Evolutionary conservation across 169 alveolate genomes (phyloP).

Genomic region (Amoebophrya sp.): DNA sequence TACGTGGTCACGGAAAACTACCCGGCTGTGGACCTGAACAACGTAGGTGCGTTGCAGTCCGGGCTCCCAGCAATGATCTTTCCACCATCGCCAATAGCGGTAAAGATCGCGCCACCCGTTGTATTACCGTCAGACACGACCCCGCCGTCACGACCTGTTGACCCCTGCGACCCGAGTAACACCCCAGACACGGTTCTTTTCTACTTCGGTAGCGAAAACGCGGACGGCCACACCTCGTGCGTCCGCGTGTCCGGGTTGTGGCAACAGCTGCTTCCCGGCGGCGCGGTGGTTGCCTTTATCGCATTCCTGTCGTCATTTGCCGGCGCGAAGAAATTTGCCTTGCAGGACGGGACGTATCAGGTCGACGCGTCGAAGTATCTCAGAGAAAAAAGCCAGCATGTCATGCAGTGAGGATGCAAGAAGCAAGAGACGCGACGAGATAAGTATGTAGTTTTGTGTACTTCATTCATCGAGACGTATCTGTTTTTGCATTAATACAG

Average conservation of each 20-base stretch:
- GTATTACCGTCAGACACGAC: too few species aligned
- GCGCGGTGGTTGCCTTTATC: background rate
- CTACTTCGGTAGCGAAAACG: too few species aligned
- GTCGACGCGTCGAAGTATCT: background rate
- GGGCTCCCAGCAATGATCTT: background rate
- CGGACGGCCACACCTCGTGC: background rate
- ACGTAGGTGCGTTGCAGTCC: background rate
- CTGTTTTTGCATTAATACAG: too few species aligned
- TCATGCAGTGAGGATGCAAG: too few species aligned
- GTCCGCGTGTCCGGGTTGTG: background rate
- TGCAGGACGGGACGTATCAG: background rate
- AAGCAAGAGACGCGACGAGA: too few species aligned
- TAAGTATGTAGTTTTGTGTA: too few species aligned
- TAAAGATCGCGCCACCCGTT: too few species aligned
- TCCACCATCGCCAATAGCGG: background rate
- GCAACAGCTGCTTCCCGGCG: background rate
- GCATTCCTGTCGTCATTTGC: background rate
- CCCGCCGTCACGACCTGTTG: too few species aligned
- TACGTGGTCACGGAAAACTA: background rate
- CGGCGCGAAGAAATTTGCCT: background rate
- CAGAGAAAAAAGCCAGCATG: too few species aligned
- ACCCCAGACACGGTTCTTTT: too few species aligned
- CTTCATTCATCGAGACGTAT: too few species aligned
- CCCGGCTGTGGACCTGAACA: background rate
- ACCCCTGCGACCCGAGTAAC: too few species aligned